Evolutionary conservation across 1,284 basidiomycete genomes (phyloP).

Genomic region (Cutaneotrichosporon mucoides): DNA sequence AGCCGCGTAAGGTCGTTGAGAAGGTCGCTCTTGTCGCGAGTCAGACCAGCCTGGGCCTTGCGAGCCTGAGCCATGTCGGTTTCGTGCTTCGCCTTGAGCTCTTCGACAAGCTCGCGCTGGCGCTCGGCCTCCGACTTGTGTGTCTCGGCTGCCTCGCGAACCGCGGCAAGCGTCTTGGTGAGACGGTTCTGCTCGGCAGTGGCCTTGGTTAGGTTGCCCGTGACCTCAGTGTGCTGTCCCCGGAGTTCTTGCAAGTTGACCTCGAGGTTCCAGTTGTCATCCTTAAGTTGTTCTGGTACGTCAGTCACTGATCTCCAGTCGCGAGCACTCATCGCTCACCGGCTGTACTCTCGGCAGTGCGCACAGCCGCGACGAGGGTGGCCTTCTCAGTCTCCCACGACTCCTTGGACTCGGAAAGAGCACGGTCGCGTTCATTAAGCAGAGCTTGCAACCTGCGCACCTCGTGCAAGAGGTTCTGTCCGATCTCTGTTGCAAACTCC

Average conservation of each 20-base stretch:
- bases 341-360: constrained; percentile 69
- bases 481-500: constrained; percentile 94
- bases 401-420: constrained; percentile 77
- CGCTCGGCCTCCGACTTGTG: constrained; percentile 84
- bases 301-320: not conserved
- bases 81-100: constrained; percentile 81
- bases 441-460: constrained; percentile 81
- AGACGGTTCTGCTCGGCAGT: constrained; percentile 80
- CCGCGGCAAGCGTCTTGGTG: constrained; percentile 65
- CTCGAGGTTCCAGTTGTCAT: constrained; percentile 98
- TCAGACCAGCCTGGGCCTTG: constrained; percentile 78
- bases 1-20: constrained; percentile 72
- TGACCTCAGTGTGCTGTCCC: constrained; percentile 63
- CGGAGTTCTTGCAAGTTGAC: constrained; percentile 84
- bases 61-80: constrained; percentile 86
- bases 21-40: constrained; percentile 87
- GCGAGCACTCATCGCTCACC: constrained; percentile 53
- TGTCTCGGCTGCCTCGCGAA: constrained; percentile 73
- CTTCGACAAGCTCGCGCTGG: constrained; percentile 61
- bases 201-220: constrained; percentile 63
- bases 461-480: constrained; percentile 80
- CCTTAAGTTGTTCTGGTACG: constrained; percentile 69
- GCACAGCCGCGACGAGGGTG: constrained; percentile 62
- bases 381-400: constrained; percentile 76
- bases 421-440: constrained; percentile 80